Conservation (phyloP, 2,329 filamentous ascomycete species). For the Trichoderma simmonsii region DNA sequence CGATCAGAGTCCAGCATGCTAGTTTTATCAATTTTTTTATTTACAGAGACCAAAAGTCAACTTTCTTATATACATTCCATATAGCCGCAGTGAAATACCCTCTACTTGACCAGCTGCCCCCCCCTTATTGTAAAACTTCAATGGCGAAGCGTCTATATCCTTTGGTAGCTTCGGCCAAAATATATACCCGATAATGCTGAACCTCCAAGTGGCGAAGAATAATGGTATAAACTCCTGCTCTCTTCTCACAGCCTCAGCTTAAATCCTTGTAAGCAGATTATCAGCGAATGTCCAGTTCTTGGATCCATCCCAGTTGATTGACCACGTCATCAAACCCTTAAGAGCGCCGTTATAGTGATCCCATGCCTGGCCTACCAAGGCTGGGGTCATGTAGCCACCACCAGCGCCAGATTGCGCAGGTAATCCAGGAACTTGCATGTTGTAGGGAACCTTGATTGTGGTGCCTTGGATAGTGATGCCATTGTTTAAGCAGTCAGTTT, state of each 20-base stretch:
- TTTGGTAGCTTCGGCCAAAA: not conserved
- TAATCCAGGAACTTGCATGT: slow-evolving; percentile 36
- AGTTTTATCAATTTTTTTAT: not conserved
- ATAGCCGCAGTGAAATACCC: not conserved
- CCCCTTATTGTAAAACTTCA: not conserved
- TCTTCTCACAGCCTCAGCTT: not conserved
- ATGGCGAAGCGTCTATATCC: not conserved
- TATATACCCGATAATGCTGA: not conserved
- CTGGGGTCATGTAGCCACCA: slow-evolving; percentile 33
- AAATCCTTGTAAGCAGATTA: slow-evolving; percentile 26
- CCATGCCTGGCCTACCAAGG: slow-evolving; percentile 30
- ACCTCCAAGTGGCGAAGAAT: not conserved
- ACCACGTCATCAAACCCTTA: slow-evolving; percentile 38
- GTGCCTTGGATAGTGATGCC: slow-evolving; percentile 32
- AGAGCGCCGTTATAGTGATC: slow-evolving; percentile 32
- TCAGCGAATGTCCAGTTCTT: slow-evolving; percentile 35
- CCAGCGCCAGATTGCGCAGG: slow-evolving; percentile 35
- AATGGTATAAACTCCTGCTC: not conserved
- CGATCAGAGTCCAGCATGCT: not conserved
- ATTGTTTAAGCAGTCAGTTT: slow-evolving; percentile 36
- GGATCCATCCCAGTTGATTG: slow-evolving; percentile 38
- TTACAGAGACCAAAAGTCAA: not conserved
- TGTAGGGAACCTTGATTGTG: slow-evolving; percentile 34
- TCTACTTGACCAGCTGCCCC: not conserved
- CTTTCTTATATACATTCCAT: not conserved